Evolutionary conservation across 1,139 yeast genomes (phyloP).

Genomic region (Yamadazyma sp.): DNA sequence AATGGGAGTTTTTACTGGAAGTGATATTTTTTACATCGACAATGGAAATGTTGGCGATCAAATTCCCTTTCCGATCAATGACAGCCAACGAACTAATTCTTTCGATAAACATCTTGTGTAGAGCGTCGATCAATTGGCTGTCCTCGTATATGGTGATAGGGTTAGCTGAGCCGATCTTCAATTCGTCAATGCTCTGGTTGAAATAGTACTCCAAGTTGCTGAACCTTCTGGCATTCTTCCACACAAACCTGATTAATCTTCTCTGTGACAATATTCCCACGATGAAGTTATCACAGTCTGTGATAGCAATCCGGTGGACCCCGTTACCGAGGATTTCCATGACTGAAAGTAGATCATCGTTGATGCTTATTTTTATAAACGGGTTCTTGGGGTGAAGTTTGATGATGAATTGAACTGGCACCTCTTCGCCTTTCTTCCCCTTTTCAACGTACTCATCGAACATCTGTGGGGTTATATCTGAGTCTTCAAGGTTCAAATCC

Average conservation of each 20-base stretch:
- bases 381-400: conserved; percentile 85
- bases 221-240: conserved; percentile 91
- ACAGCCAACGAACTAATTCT: conserved; percentile 91
- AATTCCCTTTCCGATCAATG: conserved; percentile 72
- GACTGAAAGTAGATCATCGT: conserved; percentile 67
- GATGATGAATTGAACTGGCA: conserved; percentile 78
- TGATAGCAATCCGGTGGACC: conserved; percentile 87
- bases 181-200: conserved; percentile 62
- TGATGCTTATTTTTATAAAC: conserved; percentile 69
- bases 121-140: conserved; percentile 81
- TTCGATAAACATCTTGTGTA: conserved; percentile 78
- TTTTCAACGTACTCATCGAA: conserved; percentile 21
- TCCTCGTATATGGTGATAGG: conserved; percentile 86
- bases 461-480: conserved; percentile 26
- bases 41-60: conserved; percentile 89
- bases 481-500: conserved; percentile 32
- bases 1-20: conserved; percentile 78
- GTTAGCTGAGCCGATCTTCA: conserved; percentile 65
- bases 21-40: conserved; percentile 90
- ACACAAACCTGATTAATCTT: conserved; percentile 73
- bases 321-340: conserved; percentile 88
- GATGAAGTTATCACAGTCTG: conserved; percentile 48
- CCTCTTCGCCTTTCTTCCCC: conserved; percentile 67
- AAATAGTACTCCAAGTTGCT: conserved; percentile 74
- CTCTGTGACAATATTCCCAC: conserved; percentile 88